Percentiles rank a stretch among this genome's conserved stretches.
Evolutionary conservation across 257 asterid species (phyloP).

Genomic region (Scutellaria minor): DNA sequence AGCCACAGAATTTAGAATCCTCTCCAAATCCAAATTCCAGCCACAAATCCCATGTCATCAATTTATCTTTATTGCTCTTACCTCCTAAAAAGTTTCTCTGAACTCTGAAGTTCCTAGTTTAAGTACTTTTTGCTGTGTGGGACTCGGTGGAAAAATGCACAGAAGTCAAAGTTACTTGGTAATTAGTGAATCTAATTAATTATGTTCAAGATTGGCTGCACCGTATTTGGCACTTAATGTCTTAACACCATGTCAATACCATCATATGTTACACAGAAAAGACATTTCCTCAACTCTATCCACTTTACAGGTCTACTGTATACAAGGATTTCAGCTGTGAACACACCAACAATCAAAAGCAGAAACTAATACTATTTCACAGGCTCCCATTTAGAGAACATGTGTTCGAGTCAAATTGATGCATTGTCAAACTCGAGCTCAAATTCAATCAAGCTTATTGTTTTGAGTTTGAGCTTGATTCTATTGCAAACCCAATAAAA

Average conservation of each 20-base stretch:
- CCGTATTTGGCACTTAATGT: constrained; percentile 18
- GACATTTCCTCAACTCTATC: not conserved
- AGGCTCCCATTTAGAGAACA: too few species aligned
- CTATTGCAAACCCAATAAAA: too few species aligned
- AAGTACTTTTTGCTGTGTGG: constrained; percentile 15
- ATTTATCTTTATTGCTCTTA: too few species aligned
- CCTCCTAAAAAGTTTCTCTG: not conserved
- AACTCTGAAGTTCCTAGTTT: not conserved
- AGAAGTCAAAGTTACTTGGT: constrained; percentile 31
- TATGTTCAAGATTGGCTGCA: constrained; percentile 34
- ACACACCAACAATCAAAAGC: not conserved
- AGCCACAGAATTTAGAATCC: not conserved
- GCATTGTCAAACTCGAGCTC: too few species aligned
- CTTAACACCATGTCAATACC: not conserved
- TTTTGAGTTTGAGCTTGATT: too few species aligned
- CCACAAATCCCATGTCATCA: too few species aligned
- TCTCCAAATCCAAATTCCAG: not conserved
- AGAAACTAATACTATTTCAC: too few species aligned
- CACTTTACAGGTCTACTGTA: constrained; percentile 15
- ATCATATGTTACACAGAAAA: not conserved
- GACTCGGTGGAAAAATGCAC: constrained; percentile 21
- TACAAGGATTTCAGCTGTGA: constrained; percentile 27
- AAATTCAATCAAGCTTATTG: too few species aligned
- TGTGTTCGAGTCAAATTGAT: too few species aligned
- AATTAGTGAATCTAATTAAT: constrained; percentile 28